Conservation (phyloP, 2,329 filamentous ascomycete genomes). For the Gliomastix tumulicola region DNA sequence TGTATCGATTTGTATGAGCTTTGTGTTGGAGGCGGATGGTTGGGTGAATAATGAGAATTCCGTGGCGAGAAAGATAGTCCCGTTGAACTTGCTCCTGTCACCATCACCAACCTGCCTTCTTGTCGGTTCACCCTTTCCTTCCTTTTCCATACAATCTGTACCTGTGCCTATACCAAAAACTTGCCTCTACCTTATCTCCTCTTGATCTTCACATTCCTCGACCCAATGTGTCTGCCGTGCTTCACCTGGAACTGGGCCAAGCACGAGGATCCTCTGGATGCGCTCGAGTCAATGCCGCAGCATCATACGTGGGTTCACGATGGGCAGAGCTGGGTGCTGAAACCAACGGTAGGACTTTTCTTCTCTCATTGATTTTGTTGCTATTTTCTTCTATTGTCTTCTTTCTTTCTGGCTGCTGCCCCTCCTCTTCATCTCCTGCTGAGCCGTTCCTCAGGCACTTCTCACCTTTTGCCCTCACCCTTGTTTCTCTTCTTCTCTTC, state of each 20-base stretch:
- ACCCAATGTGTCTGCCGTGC: conserved; percentile 52
- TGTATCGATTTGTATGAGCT: no score
- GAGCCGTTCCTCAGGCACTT: not conserved
- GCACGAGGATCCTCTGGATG: conserved; percentile 30
- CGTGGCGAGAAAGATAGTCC: no score
- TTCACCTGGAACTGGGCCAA: conserved; percentile 44
- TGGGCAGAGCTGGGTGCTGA: conserved; percentile 26
- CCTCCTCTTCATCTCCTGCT: not conserved
- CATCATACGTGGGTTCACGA: conserved; percentile 35
- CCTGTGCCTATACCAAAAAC: no score
- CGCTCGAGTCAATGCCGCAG: conserved; percentile 22
- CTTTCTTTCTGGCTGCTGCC: not conserved
- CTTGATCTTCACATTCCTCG: not conserved
- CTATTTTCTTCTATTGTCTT: conserved; percentile 1
- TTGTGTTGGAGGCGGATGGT: no score
- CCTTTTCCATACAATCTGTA: not conserved
- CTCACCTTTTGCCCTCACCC: not conserved
- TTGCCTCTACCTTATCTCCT: no score
- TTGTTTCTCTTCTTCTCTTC: not conserved
- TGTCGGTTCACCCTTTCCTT: not conserved
- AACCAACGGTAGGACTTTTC: conserved; percentile 20
- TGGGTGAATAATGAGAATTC: no score
- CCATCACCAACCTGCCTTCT: not conserved
- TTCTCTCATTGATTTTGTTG: no score
- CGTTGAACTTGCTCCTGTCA: no score